A percentile compares a stretch with the other conserved stretches of the same genome.
These are phyloP conservation scores for Scleroderma bovista DNA, from an alignment of 768 basidiomycete genomes.

Conservation along the genomic window DNA sequence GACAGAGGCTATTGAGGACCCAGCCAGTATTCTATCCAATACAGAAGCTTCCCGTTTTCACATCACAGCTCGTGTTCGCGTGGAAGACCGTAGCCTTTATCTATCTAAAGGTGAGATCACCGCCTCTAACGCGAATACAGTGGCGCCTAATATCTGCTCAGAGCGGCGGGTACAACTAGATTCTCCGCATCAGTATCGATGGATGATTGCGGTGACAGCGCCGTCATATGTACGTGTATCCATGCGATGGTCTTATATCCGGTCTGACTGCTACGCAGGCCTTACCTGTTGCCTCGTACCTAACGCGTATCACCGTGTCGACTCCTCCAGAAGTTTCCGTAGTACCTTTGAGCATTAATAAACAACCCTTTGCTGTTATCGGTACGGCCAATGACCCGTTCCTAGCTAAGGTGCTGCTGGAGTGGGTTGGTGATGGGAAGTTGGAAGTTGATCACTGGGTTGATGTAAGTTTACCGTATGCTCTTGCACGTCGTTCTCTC, in stretches of 20 bases:
- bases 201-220: slow-evolving; percentile 39
- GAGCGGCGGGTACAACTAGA: slow-evolving; percentile 26
- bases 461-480: slow-evolving; percentile 31
- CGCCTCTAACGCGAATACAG: neutral
- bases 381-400: slow-evolving; percentile 42
- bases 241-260: neutral
- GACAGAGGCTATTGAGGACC: neutral
- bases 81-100: slow-evolving; percentile 42
- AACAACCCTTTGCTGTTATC: slow-evolving; percentile 36
- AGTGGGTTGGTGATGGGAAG: slow-evolving; percentile 39
- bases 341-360: slow-evolving; percentile 27
- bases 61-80: slow-evolving; percentile 36
- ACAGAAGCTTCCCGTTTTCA: slow-evolving; percentile 38
- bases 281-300: slow-evolving; percentile 24
- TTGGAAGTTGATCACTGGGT: slow-evolving; percentile 49
- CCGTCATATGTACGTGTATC: slow-evolving; percentile 41
- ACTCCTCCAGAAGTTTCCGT: slow-evolving; percentile 30
- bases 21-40: slow-evolving; percentile 8
- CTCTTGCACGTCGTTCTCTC: neutral
- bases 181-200: slow-evolving; percentile 37
- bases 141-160: slow-evolving; percentile 11
- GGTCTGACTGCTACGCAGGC: slow-evolving; percentile 14
- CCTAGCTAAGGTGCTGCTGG: slow-evolving; percentile 36
- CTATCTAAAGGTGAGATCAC: slow-evolving; percentile 33
- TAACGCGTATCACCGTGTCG: slow-evolving; percentile 35